phyloP scores from a whole-genome alignment of 192 early-diverging fungal genomes.

The Gaertneriomyces semiglobifer region DNA sequence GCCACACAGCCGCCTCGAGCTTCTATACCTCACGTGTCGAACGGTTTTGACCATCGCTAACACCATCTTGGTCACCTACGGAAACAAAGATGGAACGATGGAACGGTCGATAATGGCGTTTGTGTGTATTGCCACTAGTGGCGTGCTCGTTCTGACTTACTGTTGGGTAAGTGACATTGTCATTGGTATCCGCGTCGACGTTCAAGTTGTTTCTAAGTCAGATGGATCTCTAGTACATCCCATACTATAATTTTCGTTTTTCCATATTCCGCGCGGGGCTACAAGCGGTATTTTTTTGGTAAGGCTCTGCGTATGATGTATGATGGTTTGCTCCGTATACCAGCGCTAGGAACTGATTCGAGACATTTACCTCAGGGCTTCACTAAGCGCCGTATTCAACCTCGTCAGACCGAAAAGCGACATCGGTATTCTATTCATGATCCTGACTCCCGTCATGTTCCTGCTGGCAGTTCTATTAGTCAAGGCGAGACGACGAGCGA shows the following conservation, averaged over 20 bases:
- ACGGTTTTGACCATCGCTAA: conserved; percentile 35
- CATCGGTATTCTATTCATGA: conserved; percentile 42
- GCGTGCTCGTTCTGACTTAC: conserved; percentile 23
- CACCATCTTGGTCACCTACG: conserved; percentile 24
- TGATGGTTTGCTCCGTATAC: no score
- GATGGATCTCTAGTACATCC: conserved; percentile 37
- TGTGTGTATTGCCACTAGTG: conserved; percentile 7
- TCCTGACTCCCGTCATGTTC: conserved; percentile 27
- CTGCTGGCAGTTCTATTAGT: conserved; percentile 26
- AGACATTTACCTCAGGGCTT: conserved; percentile 22
- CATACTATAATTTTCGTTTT: conserved; percentile 43
- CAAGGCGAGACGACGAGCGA: conserved; percentile 11
- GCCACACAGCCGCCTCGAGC: conserved; percentile 39
- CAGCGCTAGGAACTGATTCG: no score
- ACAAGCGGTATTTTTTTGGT: conserved; percentile 37
- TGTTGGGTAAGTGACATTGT: conserved; percentile 24
- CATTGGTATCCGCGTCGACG: not conserved
- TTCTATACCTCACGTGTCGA: conserved; percentile 35
- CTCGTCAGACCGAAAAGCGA: conserved; percentile 37
- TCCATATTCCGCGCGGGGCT: conserved; percentile 33
- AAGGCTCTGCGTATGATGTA: no score
- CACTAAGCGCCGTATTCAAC: conserved; percentile 37
- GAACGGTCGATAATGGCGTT: conserved; percentile 18
- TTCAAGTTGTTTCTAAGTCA: not conserved
- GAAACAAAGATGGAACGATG: not conserved